These are phyloP conservation scores for Backusella parvicylindrica DNA, from an alignment of 192 early-diverging fungal genomes.

Conservation along the genomic window DNA sequence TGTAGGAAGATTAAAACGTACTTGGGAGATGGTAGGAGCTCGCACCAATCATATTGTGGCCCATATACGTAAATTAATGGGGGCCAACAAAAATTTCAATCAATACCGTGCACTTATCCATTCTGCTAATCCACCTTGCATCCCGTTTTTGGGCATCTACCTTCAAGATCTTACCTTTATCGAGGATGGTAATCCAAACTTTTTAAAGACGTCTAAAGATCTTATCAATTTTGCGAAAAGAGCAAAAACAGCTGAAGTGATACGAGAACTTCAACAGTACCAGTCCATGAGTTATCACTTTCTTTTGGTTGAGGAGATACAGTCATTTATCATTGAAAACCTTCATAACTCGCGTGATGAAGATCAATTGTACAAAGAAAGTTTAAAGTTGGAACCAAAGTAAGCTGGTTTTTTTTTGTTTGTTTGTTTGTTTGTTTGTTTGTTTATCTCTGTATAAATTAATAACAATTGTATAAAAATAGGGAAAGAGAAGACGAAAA, in stretches of 20 bases:
- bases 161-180: slow-evolving; percentile 92
- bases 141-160: slow-evolving; percentile 81
- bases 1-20: slow-evolving; percentile 84
- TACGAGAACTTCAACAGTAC: slow-evolving; percentile 91
- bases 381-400: slow-evolving; percentile 81
- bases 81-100: slow-evolving; percentile 77
- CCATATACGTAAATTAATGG: slow-evolving; percentile 72
- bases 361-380: slow-evolving; percentile 73
- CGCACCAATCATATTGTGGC: slow-evolving; percentile 58
- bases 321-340: slow-evolving; percentile 68
- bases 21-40: slow-evolving; percentile 76
- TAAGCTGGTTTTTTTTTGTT: slow-evolving; percentile 22
- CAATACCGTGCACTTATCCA: slow-evolving; percentile 83
- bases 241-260: slow-evolving; percentile 84
- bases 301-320: slow-evolving; percentile 79
- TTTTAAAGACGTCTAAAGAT: slow-evolving; percentile 54
- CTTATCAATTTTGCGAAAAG: slow-evolving; percentile 95
- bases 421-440: neutral
- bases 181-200: slow-evolving; percentile 87
- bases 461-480: neutral
- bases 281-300: slow-evolving; percentile 81
- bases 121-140: slow-evolving; percentile 77
- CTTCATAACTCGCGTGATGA: slow-evolving; percentile 70
- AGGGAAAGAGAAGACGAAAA: slow-evolving; percentile 81
- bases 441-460: too few relatives aligned